Conservation (phyloP, 176 grass and related monocot genomes). For the Triticum urartu region DNA sequence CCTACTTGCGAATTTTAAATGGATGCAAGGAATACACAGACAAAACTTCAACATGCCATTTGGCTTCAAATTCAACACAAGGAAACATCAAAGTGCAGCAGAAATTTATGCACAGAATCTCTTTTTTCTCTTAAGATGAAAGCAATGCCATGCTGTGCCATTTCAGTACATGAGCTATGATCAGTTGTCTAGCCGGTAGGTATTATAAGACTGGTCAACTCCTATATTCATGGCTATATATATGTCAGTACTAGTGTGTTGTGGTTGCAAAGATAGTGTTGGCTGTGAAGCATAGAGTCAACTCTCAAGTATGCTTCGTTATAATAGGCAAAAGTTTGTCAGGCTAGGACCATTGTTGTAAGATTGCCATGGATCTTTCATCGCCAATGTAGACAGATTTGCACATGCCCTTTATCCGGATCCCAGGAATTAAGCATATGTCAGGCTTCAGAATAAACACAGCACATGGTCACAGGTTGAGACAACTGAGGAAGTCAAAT, state of each 20-base stretch:
- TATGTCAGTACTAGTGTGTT: background rate
- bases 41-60: background rate
- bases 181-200: background rate
- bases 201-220: background rate
- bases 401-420: background rate
- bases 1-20: conserved; percentile 16
- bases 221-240: background rate
- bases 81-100: background rate
- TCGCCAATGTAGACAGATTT: background rate
- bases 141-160: background rate
- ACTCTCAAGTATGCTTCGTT: background rate
- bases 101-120: background rate
- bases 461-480: background rate
- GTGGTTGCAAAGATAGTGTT: background rate
- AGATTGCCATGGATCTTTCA: background rate
- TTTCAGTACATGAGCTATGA: conserved; percentile 5
- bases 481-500: background rate
- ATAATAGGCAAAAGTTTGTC: background rate
- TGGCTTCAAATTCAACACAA: background rate
- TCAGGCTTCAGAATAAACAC: background rate
- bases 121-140: background rate
- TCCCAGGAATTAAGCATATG: background rate
- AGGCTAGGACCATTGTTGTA: background rate
- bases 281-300: background rate
- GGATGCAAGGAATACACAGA: background rate